Percentiles rank a stretch among this genome's conserved stretches.
Evolutionary conservation across 73 alveolate genomes (phyloP).

Genomic region (Stentor coeruleus): DNA sequence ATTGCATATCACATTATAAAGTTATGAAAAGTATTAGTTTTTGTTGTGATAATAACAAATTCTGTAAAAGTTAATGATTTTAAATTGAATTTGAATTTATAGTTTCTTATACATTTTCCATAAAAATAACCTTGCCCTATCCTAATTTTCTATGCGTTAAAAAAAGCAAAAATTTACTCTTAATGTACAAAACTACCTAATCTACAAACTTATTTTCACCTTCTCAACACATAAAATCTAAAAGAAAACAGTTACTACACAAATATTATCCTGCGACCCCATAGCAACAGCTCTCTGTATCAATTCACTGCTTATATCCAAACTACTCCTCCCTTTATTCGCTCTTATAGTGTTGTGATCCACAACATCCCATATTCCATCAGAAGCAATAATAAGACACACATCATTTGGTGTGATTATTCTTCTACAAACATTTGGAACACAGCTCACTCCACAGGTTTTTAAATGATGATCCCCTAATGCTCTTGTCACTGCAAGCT

Average conservation of each 20-base stretch:
- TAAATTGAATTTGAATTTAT: no score
- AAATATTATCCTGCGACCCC: conserved; percentile 83
- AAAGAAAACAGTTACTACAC: conserved; percentile 30
- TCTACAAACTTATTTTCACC: no score
- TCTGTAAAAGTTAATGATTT: no score
- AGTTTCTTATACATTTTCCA: no score
- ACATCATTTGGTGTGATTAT: conserved; percentile 46
- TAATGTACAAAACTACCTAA: no score
- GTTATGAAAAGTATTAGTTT: no score
- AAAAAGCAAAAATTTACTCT: no score
- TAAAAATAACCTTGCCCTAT: no score
- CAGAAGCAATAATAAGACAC: conserved; percentile 71
- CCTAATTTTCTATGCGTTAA: no score
- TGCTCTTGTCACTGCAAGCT: conserved; percentile 42
- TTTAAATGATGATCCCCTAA: conserved; percentile 41
- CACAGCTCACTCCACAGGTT: conserved; percentile 37
- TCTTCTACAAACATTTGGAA: conserved; percentile 39
- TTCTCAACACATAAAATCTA: conserved; percentile 32
- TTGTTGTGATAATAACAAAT: no score
- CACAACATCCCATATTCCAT: conserved; percentile 86
- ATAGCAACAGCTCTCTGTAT: conserved; percentile 60
- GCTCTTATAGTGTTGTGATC: conserved; percentile 50
- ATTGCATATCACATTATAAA: no score
- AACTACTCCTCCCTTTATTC: conserved; percentile 26
- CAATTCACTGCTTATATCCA: conserved; percentile 62